Conservation (phyloP, 345 rosid species). For the Syzygium oleosum region DNA sequence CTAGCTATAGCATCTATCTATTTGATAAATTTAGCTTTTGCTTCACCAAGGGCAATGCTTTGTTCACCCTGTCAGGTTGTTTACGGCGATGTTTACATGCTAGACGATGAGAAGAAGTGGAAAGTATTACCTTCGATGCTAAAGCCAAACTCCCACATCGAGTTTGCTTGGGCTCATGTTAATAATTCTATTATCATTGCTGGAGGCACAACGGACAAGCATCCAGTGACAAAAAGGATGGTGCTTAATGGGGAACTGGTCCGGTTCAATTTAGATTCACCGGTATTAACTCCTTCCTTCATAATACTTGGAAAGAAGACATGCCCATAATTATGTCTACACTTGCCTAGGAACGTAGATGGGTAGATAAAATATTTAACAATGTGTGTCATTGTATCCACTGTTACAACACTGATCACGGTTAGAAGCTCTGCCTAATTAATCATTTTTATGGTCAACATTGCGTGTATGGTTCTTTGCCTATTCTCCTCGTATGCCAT, state of each 20-base stretch:
- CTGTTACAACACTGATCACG: neutral
- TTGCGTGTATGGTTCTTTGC: neutral
- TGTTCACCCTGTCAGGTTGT: slow-evolving; percentile 56
- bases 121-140: slow-evolving; percentile 72
- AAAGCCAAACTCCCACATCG: slow-evolving; percentile 90
- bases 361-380: neutral
- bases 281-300: slow-evolving; percentile 32
- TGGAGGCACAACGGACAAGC: slow-evolving; percentile 97
- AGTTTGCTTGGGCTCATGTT: slow-evolving; percentile 91
- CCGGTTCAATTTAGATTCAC: slow-evolving; percentile 64
- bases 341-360: neutral
- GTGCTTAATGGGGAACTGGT: slow-evolving; percentile 80
- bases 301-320: neutral
- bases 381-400: neutral
- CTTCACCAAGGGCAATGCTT: neutral
- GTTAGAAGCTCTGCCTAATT: neutral
- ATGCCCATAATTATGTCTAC: neutral
- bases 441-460: neutral
- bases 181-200: slow-evolving; percentile 74
- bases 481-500: neutral
- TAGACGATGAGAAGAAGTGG: slow-evolving; percentile 91
- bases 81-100: slow-evolving; percentile 74
- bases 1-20: neutral
- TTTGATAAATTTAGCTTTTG: neutral
- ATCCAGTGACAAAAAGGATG: slow-evolving; percentile 87